Percentiles rank a stretch among this genome's conserved stretches.
Evolutionary conservation across 2,329 filamentous ascomycete species (phyloP).

Genomic region (Aspergillus viridinutans): DNA sequence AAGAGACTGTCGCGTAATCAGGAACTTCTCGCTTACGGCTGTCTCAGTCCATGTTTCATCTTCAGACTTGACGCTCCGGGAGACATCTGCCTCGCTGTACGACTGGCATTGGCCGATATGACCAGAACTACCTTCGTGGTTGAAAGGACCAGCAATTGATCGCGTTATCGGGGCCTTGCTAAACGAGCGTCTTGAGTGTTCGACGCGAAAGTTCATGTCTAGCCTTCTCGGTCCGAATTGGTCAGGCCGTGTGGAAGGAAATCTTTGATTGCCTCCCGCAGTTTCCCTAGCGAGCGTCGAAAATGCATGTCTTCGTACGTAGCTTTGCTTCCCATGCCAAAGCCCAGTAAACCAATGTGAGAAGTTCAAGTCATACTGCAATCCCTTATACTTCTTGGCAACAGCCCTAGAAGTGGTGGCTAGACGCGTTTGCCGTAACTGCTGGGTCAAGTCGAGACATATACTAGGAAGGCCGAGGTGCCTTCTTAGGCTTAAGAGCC

Average conservation of each 20-base stretch:
- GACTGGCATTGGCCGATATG: not conserved
- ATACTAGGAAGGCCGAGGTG: no score
- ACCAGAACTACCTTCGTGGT: not conserved
- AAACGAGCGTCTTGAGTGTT: not conserved
- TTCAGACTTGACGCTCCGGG: not conserved
- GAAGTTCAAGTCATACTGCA: no score
- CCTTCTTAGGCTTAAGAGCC: no score
- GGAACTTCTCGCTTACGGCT: not conserved
- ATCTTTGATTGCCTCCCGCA: not conserved
- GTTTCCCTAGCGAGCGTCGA: not conserved
- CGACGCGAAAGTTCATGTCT: not conserved
- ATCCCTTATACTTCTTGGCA: no score
- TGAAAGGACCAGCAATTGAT: not conserved
- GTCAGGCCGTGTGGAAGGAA: not conserved
- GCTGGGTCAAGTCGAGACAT: no score
- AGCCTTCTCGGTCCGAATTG: not conserved
- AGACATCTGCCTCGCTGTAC: not conserved
- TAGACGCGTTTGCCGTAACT: no score
- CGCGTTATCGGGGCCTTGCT: not conserved
- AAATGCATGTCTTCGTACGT: not conserved
- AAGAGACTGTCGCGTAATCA: not conserved
- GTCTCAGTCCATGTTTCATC: not conserved
- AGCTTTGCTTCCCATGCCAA: not conserved
- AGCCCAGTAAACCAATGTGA: no score
- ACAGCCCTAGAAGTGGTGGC: no score